phyloP scores from a whole-genome alignment of 2,329 filamentous ascomycete genomes.

The Hymenoscyphus repandus region DNA sequence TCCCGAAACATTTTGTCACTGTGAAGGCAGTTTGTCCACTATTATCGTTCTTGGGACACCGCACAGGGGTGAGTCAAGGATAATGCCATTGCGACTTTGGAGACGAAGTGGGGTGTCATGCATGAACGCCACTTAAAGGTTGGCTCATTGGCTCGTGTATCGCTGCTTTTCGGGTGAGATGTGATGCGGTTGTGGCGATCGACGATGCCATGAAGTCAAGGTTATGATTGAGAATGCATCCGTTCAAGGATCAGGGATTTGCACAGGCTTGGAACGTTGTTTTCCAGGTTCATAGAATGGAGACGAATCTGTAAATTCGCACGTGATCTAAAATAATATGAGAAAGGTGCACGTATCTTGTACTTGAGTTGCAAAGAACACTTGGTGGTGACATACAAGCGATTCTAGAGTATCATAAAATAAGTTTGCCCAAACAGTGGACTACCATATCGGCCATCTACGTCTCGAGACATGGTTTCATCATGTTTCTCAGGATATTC shows the following conservation, averaged over 20 bases:
- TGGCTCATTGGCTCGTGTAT: background rate
- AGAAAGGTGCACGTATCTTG: background rate
- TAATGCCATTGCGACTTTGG: slow-evolving; percentile 10
- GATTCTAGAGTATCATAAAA: background rate
- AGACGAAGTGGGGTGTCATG: slow-evolving; percentile 14
- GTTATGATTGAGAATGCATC: slow-evolving; percentile 7
- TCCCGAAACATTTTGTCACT: no score
- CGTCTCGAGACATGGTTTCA: slow-evolving; percentile 61
- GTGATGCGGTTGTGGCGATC: slow-evolving; percentile 15
- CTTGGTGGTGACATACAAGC: background rate
- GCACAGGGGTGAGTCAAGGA: slow-evolving; percentile 4
- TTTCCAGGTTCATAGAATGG: background rate
- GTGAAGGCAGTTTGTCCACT: no score
- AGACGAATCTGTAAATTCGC: no score
- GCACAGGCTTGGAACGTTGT: slow-evolving; percentile 7
- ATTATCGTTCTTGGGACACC: slow-evolving; percentile 10
- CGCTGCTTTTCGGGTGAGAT: background rate
- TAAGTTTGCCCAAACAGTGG: background rate
- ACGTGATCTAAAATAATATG: background rate
- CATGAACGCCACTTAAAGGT: background rate
- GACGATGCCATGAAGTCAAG: slow-evolving; percentile 8
- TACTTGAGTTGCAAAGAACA: background rate
- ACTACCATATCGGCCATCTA: background rate
- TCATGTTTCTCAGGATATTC: slow-evolving; percentile 87
- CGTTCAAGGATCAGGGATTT: background rate